These are phyloP conservation scores for Skeletonema costatum DNA, from an alignment of 108 stramenopile genomes.

Conservation along the genomic window DNA sequence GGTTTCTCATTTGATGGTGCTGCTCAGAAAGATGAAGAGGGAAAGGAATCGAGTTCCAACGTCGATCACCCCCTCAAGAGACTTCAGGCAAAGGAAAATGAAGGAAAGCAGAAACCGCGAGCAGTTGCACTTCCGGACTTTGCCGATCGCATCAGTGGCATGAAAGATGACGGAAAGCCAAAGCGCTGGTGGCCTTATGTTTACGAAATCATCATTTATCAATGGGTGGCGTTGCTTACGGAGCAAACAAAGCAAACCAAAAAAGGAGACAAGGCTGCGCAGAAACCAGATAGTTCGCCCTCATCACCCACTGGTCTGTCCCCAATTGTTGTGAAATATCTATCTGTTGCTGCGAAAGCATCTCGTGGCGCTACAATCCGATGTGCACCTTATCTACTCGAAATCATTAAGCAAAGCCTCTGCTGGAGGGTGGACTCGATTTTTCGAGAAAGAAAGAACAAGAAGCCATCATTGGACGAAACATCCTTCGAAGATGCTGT, in stretches of 20 bases:
- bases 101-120: not conserved
- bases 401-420: constrained; percentile 85
- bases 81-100: not conserved
- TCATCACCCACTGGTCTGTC: constrained; percentile 23
- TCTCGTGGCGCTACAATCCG: constrained; percentile 73
- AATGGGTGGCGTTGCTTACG: constrained; percentile 79
- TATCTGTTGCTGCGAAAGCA: constrained; percentile 70
- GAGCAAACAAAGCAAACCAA: constrained; percentile 78
- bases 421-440: constrained; percentile 68
- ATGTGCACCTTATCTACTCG: constrained; percentile 88
- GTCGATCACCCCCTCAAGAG: constrained; percentile 42
- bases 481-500: constrained; percentile 23
- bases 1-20: constrained; percentile 28
- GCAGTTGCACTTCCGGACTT: constrained; percentile 57
- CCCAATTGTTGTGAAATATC: constrained; percentile 44
- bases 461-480: constrained; percentile 7
- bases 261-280: constrained; percentile 22
- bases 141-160: constrained; percentile 68
- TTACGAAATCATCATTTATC: constrained; percentile 88
- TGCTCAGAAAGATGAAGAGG: not conserved
- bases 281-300: constrained; percentile 11
- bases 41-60: not conserved
- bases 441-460: constrained; percentile 35
- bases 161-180: constrained; percentile 38
- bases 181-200: constrained; percentile 87